Evolutionary conservation across 129 eudicot genomes (phyloP).

Genomic region (Ambrosia trifida): DNA sequence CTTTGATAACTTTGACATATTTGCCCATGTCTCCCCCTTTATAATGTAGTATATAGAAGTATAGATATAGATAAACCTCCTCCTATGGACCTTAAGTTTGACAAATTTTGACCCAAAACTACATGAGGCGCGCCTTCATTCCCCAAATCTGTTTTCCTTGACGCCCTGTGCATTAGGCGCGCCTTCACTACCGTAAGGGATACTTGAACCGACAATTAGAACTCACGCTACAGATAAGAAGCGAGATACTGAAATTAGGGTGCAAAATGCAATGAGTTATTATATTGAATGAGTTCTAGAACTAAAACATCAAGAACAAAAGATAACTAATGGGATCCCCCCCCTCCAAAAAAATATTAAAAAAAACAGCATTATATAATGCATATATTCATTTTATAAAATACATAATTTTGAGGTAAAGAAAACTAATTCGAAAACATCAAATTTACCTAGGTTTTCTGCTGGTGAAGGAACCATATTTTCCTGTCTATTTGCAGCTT

Average conservation of each 20-base stretch:
- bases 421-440: slow-evolving; percentile 1
- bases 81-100: too few relatives aligned
- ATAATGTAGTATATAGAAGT: too few relatives aligned
- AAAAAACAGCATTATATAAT: not conserved
- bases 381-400: slow-evolving; percentile 22
- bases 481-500: slow-evolving; percentile 27
- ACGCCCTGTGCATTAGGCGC: too few relatives aligned
- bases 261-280: slow-evolving; percentile 8
- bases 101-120: too few relatives aligned
- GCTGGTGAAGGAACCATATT: slow-evolving; percentile 1
- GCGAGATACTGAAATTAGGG: not conserved
- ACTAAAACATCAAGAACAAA: not conserved
- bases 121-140: too few relatives aligned
- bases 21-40: too few relatives aligned
- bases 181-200: not conserved
- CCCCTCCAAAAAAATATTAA: too few relatives aligned
- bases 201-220: not conserved
- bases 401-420: slow-evolving; percentile 11
- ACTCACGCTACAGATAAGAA: slow-evolving; percentile 2
- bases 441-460: not conserved
- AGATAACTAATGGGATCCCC: not conserved
- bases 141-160: too few relatives aligned
- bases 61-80: too few relatives aligned
- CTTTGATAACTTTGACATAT: too few relatives aligned
- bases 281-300: not conserved